These are phyloP conservation scores for Gynochthodes officinalis DNA, from an alignment of 257 asterid genomes.

Conservation along the genomic window DNA sequence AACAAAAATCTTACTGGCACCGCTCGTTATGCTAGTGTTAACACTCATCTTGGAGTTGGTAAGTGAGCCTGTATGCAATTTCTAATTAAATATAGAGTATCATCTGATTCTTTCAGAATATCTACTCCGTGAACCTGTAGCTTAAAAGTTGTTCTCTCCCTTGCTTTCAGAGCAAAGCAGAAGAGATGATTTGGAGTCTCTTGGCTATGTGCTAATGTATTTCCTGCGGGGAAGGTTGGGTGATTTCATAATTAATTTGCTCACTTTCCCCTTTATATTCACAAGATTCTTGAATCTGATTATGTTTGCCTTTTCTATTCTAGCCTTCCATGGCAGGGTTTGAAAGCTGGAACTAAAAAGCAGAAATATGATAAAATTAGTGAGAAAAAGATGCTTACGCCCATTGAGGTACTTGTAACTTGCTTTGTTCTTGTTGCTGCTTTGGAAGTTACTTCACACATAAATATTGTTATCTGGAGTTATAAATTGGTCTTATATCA, in stretches of 20 bases:
- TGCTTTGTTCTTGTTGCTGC: neutral
- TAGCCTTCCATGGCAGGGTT: slow-evolving; percentile 98
- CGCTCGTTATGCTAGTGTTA: slow-evolving; percentile 96
- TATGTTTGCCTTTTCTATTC: slow-evolving; percentile 15
- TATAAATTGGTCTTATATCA: neutral
- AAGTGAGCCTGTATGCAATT: slow-evolving; percentile 29
- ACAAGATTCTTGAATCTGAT: neutral
- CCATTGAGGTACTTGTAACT: slow-evolving; percentile 63
- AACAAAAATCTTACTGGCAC: slow-evolving; percentile 97
- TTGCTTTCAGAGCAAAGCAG: slow-evolving; percentile 83
- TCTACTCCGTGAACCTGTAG: neutral
- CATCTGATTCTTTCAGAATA: neutral
- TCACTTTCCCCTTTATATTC: neutral
- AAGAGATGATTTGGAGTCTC: slow-evolving; percentile 95
- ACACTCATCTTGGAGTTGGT: slow-evolving; percentile 99
- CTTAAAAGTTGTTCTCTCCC: slow-evolving; percentile 10
- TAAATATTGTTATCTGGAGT: neutral
- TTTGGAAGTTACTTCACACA: neutral
- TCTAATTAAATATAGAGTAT: slow-evolving; percentile 5
- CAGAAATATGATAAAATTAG: slow-evolving; percentile 96
- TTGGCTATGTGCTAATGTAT: slow-evolving; percentile 94
- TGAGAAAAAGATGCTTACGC: slow-evolving; percentile 96
- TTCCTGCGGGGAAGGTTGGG: slow-evolving; percentile 87
- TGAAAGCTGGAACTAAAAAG: slow-evolving; percentile 95
- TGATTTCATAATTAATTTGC: neutral